These are phyloP conservation scores for Komagataella ulmi DNA, from an alignment of 805 yeast genomes.

Conservation along the genomic window DNA sequence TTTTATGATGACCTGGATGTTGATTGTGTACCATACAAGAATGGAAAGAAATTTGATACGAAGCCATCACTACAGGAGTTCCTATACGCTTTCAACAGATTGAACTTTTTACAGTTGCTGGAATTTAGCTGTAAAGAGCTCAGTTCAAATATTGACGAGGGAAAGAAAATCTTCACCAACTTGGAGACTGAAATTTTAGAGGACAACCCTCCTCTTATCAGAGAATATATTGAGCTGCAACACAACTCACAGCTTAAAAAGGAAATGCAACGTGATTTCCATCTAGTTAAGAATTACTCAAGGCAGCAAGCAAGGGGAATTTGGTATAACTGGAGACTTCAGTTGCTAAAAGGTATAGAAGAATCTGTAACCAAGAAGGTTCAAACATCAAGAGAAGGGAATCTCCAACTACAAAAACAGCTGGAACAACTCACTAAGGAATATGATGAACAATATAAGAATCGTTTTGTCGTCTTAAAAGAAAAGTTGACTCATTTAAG, in stretches of 20 bases:
- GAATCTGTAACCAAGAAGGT: slow-evolving; percentile 8
- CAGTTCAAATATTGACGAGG: slow-evolving; percentile 33
- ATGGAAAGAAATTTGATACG: slow-evolving; percentile 2
- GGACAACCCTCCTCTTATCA: slow-evolving; percentile 35
- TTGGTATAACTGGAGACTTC: slow-evolving; percentile 54
- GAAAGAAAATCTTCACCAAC: slow-evolving; percentile 30
- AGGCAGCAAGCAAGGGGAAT: slow-evolving; percentile 37
- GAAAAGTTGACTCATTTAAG: background rate
- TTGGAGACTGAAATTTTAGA: slow-evolving; percentile 29
- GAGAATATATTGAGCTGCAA: slow-evolving; percentile 31
- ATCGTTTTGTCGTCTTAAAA: background rate
- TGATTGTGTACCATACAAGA: slow-evolving; percentile 1
- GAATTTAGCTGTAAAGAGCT: slow-evolving; percentile 43
- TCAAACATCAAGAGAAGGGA: background rate
- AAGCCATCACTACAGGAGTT: slow-evolving; percentile 17
- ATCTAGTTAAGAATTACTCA: slow-evolving; percentile 34
- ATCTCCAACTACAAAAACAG: background rate
- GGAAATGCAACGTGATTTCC: slow-evolving; percentile 31
- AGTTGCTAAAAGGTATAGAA: slow-evolving; percentile 32
- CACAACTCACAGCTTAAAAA: slow-evolving; percentile 6
- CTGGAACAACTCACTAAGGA: background rate
- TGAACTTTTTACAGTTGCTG: slow-evolving; percentile 32
- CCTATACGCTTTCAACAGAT: slow-evolving; percentile 22
- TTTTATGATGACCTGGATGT: slow-evolving; percentile 32
- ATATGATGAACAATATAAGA: background rate